These are phyloP conservation scores for Parastagonospora nodorum DNA, from an alignment of 2,329 filamentous ascomycete genomes.

Conservation along the genomic window DNA sequence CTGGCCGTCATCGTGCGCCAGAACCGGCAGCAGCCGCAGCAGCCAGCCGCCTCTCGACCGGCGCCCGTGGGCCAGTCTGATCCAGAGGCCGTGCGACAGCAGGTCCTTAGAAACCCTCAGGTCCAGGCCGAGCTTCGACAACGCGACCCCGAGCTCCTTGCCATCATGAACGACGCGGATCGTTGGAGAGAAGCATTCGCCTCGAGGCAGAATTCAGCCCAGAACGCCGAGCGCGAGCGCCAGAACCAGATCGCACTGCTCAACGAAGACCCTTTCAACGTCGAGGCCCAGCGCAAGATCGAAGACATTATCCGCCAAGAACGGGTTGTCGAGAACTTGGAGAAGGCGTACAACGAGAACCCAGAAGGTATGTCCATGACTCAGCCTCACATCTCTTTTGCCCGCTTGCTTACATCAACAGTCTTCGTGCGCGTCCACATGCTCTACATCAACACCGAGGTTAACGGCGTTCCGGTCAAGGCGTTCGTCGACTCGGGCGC, in stretches of 20 bases:
- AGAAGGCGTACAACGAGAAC: conserved; percentile 96
- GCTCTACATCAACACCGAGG: conserved; percentile 94
- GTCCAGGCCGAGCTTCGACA: conserved; percentile 72
- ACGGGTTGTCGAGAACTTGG: conserved; percentile 90
- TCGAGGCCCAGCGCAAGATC: conserved; percentile 88
- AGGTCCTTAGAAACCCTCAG: conserved; percentile 78
- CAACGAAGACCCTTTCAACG: conserved; percentile 93
- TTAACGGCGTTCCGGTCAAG: conserved; percentile 91
- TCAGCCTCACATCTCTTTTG: background rate
- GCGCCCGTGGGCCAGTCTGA: conserved; percentile 41
- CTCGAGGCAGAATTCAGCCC: conserved; percentile 71
- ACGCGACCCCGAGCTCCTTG: conserved; percentile 76
- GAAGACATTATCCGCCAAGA: conserved; percentile 97
- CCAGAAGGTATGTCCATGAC: conserved; percentile 75
- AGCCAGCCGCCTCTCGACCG: conserved; percentile 11
- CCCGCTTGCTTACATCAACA: conserved; percentile 46
- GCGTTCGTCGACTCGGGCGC: conserved; percentile 97
- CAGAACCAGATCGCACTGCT: conserved; percentile 82
- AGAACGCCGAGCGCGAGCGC: conserved; percentile 74
- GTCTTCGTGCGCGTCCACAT: conserved; percentile 95
- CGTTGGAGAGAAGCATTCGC: conserved; percentile 76
- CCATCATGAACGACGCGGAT: conserved; percentile 74
- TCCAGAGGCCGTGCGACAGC: conserved; percentile 84
- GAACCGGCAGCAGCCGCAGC: conserved; percentile 24
- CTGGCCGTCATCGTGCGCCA: conserved; percentile 76